Conservation (phyloP, 495 filamentous ascomycete species). For the Tuber aestivum region DNA sequence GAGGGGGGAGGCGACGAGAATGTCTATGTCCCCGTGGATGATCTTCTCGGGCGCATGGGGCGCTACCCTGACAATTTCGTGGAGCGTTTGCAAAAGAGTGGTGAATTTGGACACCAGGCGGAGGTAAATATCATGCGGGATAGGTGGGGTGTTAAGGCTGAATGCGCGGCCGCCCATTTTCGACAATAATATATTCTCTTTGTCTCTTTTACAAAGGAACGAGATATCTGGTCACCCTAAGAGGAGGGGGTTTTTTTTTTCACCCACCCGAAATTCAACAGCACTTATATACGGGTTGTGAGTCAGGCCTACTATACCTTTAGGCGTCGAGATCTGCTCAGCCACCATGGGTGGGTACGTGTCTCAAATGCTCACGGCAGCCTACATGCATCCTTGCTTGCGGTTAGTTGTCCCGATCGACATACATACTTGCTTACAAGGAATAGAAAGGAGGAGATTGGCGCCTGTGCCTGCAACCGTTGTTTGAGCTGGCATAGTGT, state of each 20-base stretch:
- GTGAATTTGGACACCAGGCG: conserved; percentile 45
- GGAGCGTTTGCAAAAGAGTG: conserved; percentile 47
- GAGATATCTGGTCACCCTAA: neutral
- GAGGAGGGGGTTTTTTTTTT: neutral
- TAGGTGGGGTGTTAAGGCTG: conserved; percentile 54
- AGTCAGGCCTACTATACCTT: neutral
- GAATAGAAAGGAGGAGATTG: neutral
- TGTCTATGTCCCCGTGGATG: conserved; percentile 57
- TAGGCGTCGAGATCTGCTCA: neutral
- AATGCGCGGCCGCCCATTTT: conserved; percentile 60
- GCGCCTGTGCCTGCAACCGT: neutral
- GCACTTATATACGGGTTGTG: neutral
- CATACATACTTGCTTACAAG: neutral
- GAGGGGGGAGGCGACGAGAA: conserved; percentile 50
- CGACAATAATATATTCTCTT: neutral
- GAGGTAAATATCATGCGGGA: conserved; percentile 50
- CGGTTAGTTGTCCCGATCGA: neutral
- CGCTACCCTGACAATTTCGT: conserved; percentile 48
- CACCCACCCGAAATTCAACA: neutral
- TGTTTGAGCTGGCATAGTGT: neutral
- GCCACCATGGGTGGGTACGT: neutral
- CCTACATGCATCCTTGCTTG: neutral
- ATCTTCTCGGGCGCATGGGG: conserved; percentile 54
- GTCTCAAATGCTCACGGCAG: neutral
- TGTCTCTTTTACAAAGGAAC: neutral